These are phyloP conservation scores for Trichoderma lentiforme DNA, from an alignment of 2,329 filamentous ascomycete species.

Conservation along the genomic window DNA sequence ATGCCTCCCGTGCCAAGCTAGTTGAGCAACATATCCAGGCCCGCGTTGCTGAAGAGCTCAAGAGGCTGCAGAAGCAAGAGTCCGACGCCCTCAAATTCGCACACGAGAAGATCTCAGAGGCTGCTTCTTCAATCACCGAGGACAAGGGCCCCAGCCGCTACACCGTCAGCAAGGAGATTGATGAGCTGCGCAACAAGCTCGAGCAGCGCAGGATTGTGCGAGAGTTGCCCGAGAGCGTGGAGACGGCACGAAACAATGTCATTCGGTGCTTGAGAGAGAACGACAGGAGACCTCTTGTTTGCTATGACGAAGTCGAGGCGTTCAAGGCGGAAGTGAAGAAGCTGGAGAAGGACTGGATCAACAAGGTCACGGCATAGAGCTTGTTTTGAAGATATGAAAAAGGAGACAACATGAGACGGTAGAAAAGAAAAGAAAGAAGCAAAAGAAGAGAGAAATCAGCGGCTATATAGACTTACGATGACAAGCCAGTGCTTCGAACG, in stretches of 20 bases:
- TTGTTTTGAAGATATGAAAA: not conserved
- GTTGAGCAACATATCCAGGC: slow-evolving; percentile 84
- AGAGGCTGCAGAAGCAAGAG: slow-evolving; percentile 70
- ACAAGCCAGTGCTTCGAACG: not conserved
- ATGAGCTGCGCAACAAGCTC: slow-evolving; percentile 56
- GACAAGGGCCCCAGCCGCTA: slow-evolving; percentile 39
- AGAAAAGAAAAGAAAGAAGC: not conserved
- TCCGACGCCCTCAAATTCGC: slow-evolving; percentile 65
- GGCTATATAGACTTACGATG: not conserved
- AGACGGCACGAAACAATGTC: slow-evolving; percentile 71
- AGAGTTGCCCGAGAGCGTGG: slow-evolving; percentile 67
- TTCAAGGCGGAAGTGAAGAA: slow-evolving; percentile 88
- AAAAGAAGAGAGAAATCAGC: not conserved
- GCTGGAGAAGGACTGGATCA: slow-evolving; percentile 84
- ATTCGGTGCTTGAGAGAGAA: slow-evolving; percentile 78
- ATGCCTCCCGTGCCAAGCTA: slow-evolving; percentile 77
- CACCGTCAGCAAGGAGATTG: slow-evolving; percentile 58
- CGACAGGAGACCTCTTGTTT: slow-evolving; percentile 85
- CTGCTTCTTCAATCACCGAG: slow-evolving; percentile 54
- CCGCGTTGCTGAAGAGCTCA: slow-evolving; percentile 82
- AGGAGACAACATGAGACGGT: not conserved
- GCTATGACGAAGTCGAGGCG: slow-evolving; percentile 86
- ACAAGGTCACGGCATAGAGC: slow-evolving; percentile 63
- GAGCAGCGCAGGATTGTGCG: slow-evolving; percentile 63
- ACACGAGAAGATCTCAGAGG: slow-evolving; percentile 61